Base-by-base conservation (phyloP, 306 rosid species). In the Crotalaria pallida region DNA sequence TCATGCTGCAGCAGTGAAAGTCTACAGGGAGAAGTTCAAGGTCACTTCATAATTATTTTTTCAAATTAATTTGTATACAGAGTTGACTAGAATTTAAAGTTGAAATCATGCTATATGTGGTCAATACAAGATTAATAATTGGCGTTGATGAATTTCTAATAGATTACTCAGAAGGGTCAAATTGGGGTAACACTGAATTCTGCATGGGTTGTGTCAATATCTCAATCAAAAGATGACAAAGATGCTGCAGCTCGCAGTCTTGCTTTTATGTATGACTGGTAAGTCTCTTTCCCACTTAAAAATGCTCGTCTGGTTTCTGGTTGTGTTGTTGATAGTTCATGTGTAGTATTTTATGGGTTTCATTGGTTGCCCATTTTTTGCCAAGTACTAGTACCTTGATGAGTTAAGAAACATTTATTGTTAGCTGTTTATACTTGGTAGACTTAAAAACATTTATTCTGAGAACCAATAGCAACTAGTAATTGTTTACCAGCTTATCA, bases 1-100 rank as follows among this genome's bases (percentile, higher is more conserved):
- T 57, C 92, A 87, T 83, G 89, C 92, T 24, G 86, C 92, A 16
- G 89, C 88, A 0, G 86, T 83, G 33, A 70, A 80, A 43, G 77
- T 83, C 12, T 85, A 87, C 31, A 41, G 69, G 58, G 63, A 73
- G 24, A 87, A 85, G 73, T 85, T 40, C 45, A 83, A 82, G 81
- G 92, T 87, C 50, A 75, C 40, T 38, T 26, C 50, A 15, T 45
- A 22, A 10, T 41, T 7, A 16, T 63, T 15, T 15, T 55, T 38
- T 55, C 51, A 43, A 11, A 69, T 40, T 17, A 7, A 23, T 19
- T 6, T 11, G 55, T 34, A 53, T 68, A 18, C 33, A 43, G 36
- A 65, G 58, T 59, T 58, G 10, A 45, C 11, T 55, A 55, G 34
- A 58, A 44, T 43, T 58, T 49, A 41, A 56, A 67, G n/a, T 23